These are phyloP conservation scores for Wickerhamiella galacta DNA, from an alignment of 805 yeast genomes.

Conservation along the genomic window DNA sequence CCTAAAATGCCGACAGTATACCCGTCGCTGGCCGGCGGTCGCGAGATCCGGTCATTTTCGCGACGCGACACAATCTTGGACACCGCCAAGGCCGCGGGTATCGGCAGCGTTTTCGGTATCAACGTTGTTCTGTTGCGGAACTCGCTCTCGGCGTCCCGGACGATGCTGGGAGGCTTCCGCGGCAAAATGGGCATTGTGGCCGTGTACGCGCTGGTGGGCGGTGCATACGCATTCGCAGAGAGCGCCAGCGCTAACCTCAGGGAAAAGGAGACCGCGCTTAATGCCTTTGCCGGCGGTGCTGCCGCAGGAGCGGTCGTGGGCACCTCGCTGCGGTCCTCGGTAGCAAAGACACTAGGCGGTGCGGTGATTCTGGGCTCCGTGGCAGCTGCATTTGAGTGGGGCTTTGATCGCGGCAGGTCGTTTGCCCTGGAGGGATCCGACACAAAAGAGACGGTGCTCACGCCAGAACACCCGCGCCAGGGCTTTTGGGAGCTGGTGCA, in stretches of 20 bases:
- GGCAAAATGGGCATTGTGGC: conserved; percentile 17
- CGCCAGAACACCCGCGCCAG: conserved; percentile 26
- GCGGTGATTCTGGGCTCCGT: conserved; percentile 29
- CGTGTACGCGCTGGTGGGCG: conserved; percentile 31
- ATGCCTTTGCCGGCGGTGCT: conserved; percentile 35
- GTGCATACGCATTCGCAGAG: conserved; percentile 28
- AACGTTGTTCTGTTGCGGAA: conserved; percentile 31
- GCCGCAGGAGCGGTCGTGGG: conserved; percentile 31
- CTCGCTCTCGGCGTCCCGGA: conserved; percentile 17
- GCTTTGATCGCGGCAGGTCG: conserved; percentile 18
- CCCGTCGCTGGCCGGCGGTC: conserved; percentile 15
- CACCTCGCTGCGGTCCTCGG: conserved; percentile 16
- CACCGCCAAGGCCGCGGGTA: conserved; percentile 30
- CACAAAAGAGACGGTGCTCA: conserved; percentile 23
- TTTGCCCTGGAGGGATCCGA: conserved; percentile 15
- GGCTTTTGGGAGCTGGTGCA: conserved; percentile 68
- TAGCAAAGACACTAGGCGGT: conserved; percentile 30
- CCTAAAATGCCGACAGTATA: conserved; percentile 7
- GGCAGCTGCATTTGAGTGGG: conserved; percentile 28
- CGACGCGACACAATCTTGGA: conserved; percentile 40
- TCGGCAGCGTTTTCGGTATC: conserved; percentile 31
- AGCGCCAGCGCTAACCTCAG: conserved; percentile 40
- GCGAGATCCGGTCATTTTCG: conserved; percentile 29
- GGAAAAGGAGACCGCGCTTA: conserved; percentile 45
- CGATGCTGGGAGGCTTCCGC: conserved; percentile 18